These are phyloP conservation scores for Pichia nakasei DNA, from an alignment of 805 yeast species.

Conservation along the genomic window DNA sequence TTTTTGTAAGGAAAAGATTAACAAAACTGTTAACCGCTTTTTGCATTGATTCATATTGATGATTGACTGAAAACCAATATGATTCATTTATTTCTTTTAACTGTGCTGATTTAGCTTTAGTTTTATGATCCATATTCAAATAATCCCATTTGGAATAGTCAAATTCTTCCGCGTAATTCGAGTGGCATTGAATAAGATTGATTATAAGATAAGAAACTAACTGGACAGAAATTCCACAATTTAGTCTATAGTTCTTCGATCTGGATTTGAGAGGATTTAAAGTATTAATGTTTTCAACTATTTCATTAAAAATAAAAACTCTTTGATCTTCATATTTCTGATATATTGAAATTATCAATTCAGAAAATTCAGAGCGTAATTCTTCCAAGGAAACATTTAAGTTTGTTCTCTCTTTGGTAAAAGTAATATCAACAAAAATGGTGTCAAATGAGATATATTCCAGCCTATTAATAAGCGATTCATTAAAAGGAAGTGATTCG, in stretches of 20 bases:
- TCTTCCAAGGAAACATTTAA: conserved; percentile 12
- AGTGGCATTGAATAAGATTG: conserved; percentile 28
- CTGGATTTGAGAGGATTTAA: conserved; percentile 36
- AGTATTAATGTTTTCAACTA: conserved; percentile 41
- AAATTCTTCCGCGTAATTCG: conserved; percentile 13
- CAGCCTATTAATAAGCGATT: conserved; percentile 37
- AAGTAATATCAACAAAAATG: conserved; percentile 30
- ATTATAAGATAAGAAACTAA: conserved; percentile 38
- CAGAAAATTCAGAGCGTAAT: conserved; percentile 23
- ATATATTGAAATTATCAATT: conserved; percentile 32
- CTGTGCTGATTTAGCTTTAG: conserved; percentile 7
- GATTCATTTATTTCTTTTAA: conserved; percentile 8
- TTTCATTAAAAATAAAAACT: conserved; percentile 51
- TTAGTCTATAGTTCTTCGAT: conserved; percentile 35
- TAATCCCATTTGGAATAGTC: conserved; percentile 19
- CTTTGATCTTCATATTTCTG: conserved; percentile 41
- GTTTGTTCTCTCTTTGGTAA: not conserved
- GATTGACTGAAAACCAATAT: conserved; percentile 7
- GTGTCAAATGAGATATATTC: conserved; percentile 42
- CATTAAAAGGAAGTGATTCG: conserved; percentile 9
- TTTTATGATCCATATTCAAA: conserved; percentile 1
- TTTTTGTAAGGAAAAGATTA: conserved; percentile 21
- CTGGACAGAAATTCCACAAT: conserved; percentile 42
- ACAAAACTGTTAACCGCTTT: conserved; percentile 24
- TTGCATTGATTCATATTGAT: conserved; percentile 7